Evolutionary conservation across 768 basidiomycete genomes (phyloP), one percentile per base, ranked within the genome.

Genomic region (Sporobolomyces pararoseus): DNA sequence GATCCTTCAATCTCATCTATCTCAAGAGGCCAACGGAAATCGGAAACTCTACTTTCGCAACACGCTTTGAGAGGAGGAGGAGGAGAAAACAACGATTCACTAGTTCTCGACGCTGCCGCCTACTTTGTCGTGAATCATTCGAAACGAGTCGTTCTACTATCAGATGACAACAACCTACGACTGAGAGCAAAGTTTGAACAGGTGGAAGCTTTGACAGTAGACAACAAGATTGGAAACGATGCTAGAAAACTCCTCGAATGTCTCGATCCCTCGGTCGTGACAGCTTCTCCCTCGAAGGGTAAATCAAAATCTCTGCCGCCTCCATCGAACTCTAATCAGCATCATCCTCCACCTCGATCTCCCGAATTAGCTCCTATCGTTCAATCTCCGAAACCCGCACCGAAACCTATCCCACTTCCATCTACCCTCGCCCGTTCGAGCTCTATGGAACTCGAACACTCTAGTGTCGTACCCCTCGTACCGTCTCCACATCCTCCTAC

Each of bases 131-230:
- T 23, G 3, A 14, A 42, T 9, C 44, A 37, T 27, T 23, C 19
- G 10, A 25, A 34, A 19, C 63, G 71, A 7, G 60, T 60, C 42
- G 64, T 65, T 1, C 51, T 73, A 25, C 42, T 73, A 1, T 52
- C 67, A 17, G 64, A 73, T 35, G 71, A 73, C 50, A 62, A 62
- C 39, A 73, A 73, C 35, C 37, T 73, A 7, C 39, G 60, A 29
- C 34, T 73, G 10, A n/a, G 63, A 9, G 71, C 67, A 13, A 65
- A 57, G 25, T 54, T 73, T n/a, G 71, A 73, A 54, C n/a, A 47
- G 10, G 60, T 69, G n/a, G 64, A 66, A n/a, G 54, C 71, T 9
- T 4, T 63, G 14, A 44, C 49, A 0, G 14, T 73, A 14, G 54
- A 47, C 1, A 7, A 32, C 2, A 2, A 7, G 16, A 44, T 14